phyloP scores from a whole-genome alignment of 352 stramenopile species.

The Phytophthora melonis region DNA sequence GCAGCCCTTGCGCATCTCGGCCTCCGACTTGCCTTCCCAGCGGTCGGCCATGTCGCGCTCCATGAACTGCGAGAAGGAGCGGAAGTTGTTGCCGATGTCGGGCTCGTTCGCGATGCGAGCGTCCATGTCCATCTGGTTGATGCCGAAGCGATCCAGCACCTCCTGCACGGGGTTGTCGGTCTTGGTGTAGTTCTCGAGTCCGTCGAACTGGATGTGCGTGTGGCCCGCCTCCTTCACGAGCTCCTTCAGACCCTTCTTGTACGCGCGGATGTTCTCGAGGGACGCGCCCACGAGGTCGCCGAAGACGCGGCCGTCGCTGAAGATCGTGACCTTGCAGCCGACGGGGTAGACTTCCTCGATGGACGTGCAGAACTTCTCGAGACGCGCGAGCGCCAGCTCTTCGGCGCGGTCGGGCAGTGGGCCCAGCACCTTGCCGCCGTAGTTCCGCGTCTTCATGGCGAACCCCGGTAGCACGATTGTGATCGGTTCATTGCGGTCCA shows the following conservation, averaged over 20 bases:
- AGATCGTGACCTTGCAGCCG: conserved; percentile 32
- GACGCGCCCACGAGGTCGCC: conserved; percentile 21
- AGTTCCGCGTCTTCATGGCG: conserved; percentile 26
- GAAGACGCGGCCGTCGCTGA: conserved; percentile 32
- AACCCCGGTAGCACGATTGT: conserved; percentile 15
- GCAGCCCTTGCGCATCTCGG: conserved; percentile 28
- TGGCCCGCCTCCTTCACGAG: conserved; percentile 29
- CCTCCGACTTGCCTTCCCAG: conserved; percentile 25
- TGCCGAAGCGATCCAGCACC: conserved; percentile 26
- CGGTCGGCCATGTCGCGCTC: conserved; percentile 25
- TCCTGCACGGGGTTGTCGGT: conserved; percentile 27
- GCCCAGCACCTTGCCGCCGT: conserved; percentile 26
- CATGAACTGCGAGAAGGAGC: conserved; percentile 34
- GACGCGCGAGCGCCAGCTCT: conserved; percentile 22
- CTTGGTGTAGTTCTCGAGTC: conserved; percentile 34
- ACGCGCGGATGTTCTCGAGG: conserved; percentile 25
- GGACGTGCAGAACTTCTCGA: conserved; percentile 26
- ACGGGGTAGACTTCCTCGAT: conserved; percentile 30
- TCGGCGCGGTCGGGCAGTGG: conserved; percentile 27
- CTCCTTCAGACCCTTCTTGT: conserved; percentile 26
- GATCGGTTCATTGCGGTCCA: conserved; percentile 17
- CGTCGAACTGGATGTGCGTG: conserved; percentile 35
- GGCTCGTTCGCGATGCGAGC: conserved; percentile 25
- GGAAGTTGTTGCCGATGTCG: conserved; percentile 29
- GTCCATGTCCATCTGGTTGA: conserved; percentile 34